Evolutionary conservation across 2,329 filamentous ascomycete genomes (phyloP).

Genomic region (Trichoderma citrinoviride): DNA sequence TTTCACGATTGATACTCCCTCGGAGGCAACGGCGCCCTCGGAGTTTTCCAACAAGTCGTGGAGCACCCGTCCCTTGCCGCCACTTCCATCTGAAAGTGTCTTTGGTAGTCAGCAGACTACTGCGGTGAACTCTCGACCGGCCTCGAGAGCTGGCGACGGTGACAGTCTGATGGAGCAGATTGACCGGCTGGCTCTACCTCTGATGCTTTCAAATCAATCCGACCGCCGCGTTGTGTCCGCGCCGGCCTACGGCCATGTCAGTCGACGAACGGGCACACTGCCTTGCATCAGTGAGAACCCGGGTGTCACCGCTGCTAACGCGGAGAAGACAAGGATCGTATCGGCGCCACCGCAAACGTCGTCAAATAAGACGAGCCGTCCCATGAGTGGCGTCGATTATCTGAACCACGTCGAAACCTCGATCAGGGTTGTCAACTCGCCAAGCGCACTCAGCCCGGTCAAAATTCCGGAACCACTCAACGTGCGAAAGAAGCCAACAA

Average conservation of each 20-base stretch:
- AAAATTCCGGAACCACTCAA: conserved; percentile 41
- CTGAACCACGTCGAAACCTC: conserved; percentile 49
- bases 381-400: conserved; percentile 42
- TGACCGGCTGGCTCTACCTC: conserved; percentile 32
- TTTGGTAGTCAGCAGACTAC: conserved; percentile 25
- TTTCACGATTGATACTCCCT: conserved; percentile 39
- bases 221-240: conserved; percentile 52
- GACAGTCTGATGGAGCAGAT: conserved; percentile 26
- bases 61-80: conserved; percentile 51
- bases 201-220: conserved; percentile 34
- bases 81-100: conserved; percentile 40
- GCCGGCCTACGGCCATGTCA: conserved; percentile 44
- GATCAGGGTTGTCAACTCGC: conserved; percentile 55
- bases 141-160: conserved; percentile 28
- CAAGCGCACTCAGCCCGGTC: conserved; percentile 37
- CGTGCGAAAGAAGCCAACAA: conserved; percentile 40
- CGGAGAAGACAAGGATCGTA: conserved; percentile 44
- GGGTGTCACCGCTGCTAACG: conserved; percentile 23
- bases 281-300: conserved; percentile 51
- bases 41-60: conserved; percentile 39
- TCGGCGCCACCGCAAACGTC: conserved; percentile 45
- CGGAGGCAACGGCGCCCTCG: conserved; percentile 30
- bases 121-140: conserved; percentile 27
- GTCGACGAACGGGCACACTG: conserved; percentile 40
- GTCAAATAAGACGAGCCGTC: conserved; percentile 34